A percentile compares a stretch with the other conserved stretches of the same genome.
Evolutionary conservation across 2,329 filamentous ascomycete genomes (phyloP).

Genomic region (Chaetothyriales sp.): DNA sequence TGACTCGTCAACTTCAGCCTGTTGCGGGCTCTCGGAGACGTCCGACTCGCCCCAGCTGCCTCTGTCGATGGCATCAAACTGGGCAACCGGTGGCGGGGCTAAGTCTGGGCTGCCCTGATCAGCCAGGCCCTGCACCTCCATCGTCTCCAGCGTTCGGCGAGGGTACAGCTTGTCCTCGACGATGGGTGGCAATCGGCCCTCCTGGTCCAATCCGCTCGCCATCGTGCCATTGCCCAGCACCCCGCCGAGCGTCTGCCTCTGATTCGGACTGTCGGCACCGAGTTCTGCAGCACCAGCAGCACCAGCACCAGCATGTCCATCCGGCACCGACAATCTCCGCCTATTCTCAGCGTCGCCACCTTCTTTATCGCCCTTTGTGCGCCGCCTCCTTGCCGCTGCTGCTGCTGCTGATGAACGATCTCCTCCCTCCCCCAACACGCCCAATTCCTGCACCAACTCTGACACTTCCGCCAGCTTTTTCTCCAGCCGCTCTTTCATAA

Average conservation of each 20-base stretch:
- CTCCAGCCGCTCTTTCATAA: constrained; percentile 40
- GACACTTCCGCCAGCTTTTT: constrained; percentile 42
- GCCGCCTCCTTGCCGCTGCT: constrained; percentile 1
- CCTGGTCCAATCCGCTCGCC: constrained; percentile 7
- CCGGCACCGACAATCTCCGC: not conserved
- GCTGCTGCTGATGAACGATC: too few relatives aligned
- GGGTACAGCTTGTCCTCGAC: constrained; percentile 45
- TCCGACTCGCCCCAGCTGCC: constrained; percentile 29
- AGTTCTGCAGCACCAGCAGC: not conserved
- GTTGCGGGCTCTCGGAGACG: constrained; percentile 5
- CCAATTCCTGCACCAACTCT: constrained; percentile 39
- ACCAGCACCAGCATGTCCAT: not conserved
- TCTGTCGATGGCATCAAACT: constrained; percentile 36
- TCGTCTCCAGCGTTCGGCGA: constrained; percentile 36
- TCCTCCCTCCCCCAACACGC: constrained; percentile 19
- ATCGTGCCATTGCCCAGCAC: constrained; percentile 21
- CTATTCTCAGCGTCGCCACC: not conserved
- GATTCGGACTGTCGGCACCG: not conserved
- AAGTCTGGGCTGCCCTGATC: constrained; percentile 21
- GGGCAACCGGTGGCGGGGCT: constrained; percentile 36
- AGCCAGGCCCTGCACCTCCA: constrained; percentile 23
- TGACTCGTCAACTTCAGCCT: constrained; percentile 8
- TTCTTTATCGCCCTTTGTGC: too few relatives aligned
- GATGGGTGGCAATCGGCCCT: constrained; percentile 41
- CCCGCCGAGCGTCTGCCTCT: constrained; percentile 13